These are phyloP conservation scores for Aspergillus unguis DNA, from an alignment of 2,329 filamentous ascomycete genomes.

Conservation along the genomic window DNA sequence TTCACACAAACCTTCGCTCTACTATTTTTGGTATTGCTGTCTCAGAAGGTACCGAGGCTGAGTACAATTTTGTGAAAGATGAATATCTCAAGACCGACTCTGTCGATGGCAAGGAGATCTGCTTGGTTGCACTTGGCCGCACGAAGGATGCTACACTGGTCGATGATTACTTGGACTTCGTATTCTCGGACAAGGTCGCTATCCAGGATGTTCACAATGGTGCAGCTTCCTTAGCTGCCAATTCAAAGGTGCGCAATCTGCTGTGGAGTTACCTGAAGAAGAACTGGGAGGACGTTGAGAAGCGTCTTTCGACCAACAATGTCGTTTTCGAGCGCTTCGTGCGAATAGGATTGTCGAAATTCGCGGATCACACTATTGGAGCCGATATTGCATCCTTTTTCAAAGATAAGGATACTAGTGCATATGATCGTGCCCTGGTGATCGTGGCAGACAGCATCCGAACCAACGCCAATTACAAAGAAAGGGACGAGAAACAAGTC, in stretches of 20 bases:
- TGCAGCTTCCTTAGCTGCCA: slow-evolving; percentile 67
- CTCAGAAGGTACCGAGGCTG: slow-evolving; percentile 66
- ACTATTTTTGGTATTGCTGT: slow-evolving; percentile 78
- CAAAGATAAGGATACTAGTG: slow-evolving; percentile 75
- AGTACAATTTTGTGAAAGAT: slow-evolving; percentile 72
- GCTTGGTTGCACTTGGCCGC: slow-evolving; percentile 70
- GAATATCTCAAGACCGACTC: slow-evolving; percentile 81
- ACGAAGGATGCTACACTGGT: slow-evolving; percentile 68
- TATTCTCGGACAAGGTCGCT: slow-evolving; percentile 80
- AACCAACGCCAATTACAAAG: slow-evolving; percentile 76
- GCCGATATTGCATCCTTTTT: slow-evolving; percentile 84
- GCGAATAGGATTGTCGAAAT: slow-evolving; percentile 72
- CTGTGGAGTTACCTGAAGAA: slow-evolving; percentile 84
- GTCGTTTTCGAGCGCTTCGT: slow-evolving; percentile 88
- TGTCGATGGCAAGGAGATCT: slow-evolving; percentile 87
- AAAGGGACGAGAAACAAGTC: slow-evolving; percentile 68
- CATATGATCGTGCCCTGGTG: slow-evolving; percentile 80
- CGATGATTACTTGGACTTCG: slow-evolving; percentile 63
- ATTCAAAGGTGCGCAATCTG: slow-evolving; percentile 66
- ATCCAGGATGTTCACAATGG: slow-evolving; percentile 85
- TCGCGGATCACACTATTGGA: slow-evolving; percentile 65
- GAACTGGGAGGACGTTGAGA: slow-evolving; percentile 72
- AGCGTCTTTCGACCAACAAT: slow-evolving; percentile 73
- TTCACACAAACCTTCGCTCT: slow-evolving; percentile 77
- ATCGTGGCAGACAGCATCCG: slow-evolving; percentile 83